These are phyloP conservation scores for Verticillium tricorpus DNA, from an alignment of 2,329 filamentous ascomycete genomes.

Conservation along the genomic window DNA sequence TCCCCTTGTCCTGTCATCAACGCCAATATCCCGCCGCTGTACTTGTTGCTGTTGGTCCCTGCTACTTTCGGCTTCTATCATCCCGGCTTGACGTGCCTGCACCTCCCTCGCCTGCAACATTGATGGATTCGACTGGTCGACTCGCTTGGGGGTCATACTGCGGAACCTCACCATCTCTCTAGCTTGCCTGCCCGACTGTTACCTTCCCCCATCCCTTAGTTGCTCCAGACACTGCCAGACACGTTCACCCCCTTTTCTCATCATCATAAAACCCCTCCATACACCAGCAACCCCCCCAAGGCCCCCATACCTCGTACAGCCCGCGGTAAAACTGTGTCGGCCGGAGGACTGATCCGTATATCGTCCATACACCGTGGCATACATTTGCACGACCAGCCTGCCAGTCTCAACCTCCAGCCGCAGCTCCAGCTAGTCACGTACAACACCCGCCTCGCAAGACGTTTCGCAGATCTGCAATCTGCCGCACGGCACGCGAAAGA, in stretches of 20 bases:
- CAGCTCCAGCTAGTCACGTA: not conserved
- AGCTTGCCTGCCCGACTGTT: not conserved
- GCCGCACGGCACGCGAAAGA: slow-evolving; percentile 6
- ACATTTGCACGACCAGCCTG: not conserved
- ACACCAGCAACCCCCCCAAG: not conserved
- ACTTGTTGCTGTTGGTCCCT: not conserved
- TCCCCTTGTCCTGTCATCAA: not conserved
- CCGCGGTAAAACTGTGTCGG: not conserved
- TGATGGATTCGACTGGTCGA: not conserved
- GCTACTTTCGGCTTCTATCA: not conserved
- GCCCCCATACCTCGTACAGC: not conserved
- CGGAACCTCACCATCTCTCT: not conserved
- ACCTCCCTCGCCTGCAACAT: not conserved
- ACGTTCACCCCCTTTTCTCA: not conserved
- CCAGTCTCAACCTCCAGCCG: not conserved
- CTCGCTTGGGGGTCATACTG: not conserved
- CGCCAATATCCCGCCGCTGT: not conserved
- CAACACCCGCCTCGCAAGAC: slow-evolving; percentile 3
- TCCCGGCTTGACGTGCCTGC: not conserved
- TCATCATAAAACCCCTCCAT: not conserved
- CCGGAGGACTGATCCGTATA: not conserved
- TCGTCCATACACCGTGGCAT: not conserved
- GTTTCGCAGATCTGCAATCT: slow-evolving; percentile 11
- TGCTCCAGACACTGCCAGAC: not conserved
- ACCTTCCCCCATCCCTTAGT: not conserved